Evolutionary conservation across 164 flowering plant genomes (phyloP), one percentile per base, ranked within the genome.

Genomic region (Annona squamosa): DNA sequence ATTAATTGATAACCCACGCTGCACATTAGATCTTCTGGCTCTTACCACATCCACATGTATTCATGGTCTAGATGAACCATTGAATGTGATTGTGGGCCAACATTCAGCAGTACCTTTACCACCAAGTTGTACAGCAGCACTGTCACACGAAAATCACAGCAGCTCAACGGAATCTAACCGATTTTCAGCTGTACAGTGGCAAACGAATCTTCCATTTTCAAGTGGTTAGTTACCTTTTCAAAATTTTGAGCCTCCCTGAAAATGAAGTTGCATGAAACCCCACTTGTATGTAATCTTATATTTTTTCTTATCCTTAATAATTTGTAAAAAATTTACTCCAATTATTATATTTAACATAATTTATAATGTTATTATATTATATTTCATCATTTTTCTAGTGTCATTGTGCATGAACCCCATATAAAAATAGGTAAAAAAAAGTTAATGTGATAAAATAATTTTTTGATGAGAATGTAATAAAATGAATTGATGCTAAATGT

Each of bases 201-300:
- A 19, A 45, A 6, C 13, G 86, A 82, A 86, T 84, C 83, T 84
- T 81, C 67, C 79, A 84, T 81, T 81, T 84, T 86, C 84, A 63
- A 19, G 10, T 5, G 26, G 10, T 37, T 5, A 18, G 66, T 3
- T 19, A 63, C 42, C 9, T 7, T 19, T 3, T 42, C 42, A 37
- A 37, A 9, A 3, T 63, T 26, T 19, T 26, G 10, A 3, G 5
- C 42, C 46, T 37, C 41, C 5, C 18, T 13, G 64, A 61, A 19
- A 61, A 19, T 13, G 64, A 4, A 19, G n/a, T 17, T 13, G 66
- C 6, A 0, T 37, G 68, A 41, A 5, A 37, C 18, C 65, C 65
- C 65, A 18, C 16, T 7, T 56, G 7, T 6, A 7, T 56, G 61
- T 56, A 7, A 56, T 56, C 7, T 16, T 56, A 56, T 7, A 56